Conservation (phyloP, 2,329 filamentous ascomycete genomes). For the Ceratocystis cacaofunesta region DNA sequence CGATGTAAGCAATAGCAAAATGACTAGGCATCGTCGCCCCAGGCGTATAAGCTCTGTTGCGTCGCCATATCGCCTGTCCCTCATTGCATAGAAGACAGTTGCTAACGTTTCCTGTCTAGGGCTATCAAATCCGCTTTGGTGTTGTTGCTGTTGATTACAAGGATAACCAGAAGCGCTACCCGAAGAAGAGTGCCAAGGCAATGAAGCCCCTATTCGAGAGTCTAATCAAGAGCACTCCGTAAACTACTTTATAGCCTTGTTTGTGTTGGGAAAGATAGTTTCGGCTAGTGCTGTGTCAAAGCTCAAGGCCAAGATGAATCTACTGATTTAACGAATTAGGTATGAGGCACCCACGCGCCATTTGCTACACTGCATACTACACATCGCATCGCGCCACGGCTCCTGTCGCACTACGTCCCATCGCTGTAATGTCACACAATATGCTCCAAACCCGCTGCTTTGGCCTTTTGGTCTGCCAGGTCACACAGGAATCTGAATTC, state of each 20-base stretch:
- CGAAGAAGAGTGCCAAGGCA: conserved; percentile 69
- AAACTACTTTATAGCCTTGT: background rate
- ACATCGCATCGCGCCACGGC: background rate
- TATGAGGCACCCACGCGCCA: background rate
- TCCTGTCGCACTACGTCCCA: background rate
- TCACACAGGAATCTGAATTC: conserved; percentile 53
- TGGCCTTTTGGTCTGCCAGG: conserved; percentile 33
- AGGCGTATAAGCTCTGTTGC: too few species aligned
- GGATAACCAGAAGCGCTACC: conserved; percentile 60
- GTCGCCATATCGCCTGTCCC: too few species aligned
- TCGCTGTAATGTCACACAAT: conserved; percentile 18
- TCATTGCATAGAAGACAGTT: conserved; percentile 36
- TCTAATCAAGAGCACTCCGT: conserved; percentile 45
- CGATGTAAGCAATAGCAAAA: conserved; percentile 30
- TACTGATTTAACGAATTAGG: background rate
- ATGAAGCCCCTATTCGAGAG: conserved; percentile 57
- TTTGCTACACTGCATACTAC: background rate
- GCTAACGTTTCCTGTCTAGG: conserved; percentile 72
- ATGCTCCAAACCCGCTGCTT: conserved; percentile 27
- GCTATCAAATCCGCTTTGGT: conserved; percentile 69
- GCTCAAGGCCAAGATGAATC: background rate
- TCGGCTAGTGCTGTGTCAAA: background rate
- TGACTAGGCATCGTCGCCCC: too few species aligned
- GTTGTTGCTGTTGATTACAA: conserved; percentile 73
- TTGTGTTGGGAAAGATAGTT: background rate